Evolutionary conservation across 2,329 filamentous ascomycete genomes (phyloP).

Genomic region (Paecilomyces dactylethromorphus): DNA sequence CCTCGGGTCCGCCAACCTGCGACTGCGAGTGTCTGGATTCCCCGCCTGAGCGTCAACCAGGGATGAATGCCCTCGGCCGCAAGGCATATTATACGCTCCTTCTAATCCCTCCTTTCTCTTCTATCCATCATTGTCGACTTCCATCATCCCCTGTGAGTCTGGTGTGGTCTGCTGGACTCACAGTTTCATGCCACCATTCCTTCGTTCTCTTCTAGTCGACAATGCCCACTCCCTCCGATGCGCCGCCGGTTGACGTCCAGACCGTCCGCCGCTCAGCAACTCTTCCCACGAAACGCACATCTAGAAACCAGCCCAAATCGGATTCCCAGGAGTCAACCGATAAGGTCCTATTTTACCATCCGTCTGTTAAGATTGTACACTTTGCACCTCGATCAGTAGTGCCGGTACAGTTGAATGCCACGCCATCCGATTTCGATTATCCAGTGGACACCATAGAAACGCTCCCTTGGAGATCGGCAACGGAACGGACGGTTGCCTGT

Average conservation of each 20-base stretch:
- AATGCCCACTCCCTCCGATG: constrained; percentile 26
- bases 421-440: constrained; percentile 39
- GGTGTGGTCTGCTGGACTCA: neutral
- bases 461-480: constrained; percentile 66
- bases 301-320: constrained; percentile 20
- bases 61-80: neutral
- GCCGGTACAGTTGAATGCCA: constrained; percentile 36
- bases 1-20: neutral
- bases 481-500: constrained; percentile 76
- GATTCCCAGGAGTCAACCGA: constrained; percentile 23
- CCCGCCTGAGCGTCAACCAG: neutral
- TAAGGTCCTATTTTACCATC: constrained; percentile 61
- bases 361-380: constrained; percentile 64
- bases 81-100: neutral
- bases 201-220: constrained; percentile 8
- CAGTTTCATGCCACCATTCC: constrained; percentile 2
- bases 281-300: constrained; percentile 28
- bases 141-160: neutral
- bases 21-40: neutral
- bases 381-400: constrained; percentile 43
- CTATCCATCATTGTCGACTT: neutral
- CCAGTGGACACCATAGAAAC: constrained; percentile 52
- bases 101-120: neutral
- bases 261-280: constrained; percentile 29
- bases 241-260: constrained; percentile 17